Evolutionary conservation across 768 basidiomycete genomes (phyloP), one percentile per base, ranked within the genome.

Genomic region (Sutorius australiensis): DNA sequence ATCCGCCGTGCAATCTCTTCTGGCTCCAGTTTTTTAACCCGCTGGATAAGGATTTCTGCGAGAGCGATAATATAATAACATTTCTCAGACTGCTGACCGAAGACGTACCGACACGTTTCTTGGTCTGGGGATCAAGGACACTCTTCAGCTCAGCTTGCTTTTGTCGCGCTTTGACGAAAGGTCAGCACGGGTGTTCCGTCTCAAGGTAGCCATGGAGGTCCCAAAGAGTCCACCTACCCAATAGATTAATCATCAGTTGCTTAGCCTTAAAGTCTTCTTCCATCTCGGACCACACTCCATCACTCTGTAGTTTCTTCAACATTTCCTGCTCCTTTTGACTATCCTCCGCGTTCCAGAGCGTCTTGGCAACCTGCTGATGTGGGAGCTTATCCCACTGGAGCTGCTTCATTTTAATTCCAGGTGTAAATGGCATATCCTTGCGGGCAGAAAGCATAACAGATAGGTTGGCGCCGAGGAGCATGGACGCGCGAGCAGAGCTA

Each of bases 361-460:
- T 98, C 66, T 87, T 88, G 1, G 76, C 76, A 32, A 92, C 85
- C 61, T 90, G 86, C 58, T 89, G 86, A 52, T 92, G 92, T 21
- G 90, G 85, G n/a, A 99, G 78, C 64, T 98, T 98, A 67, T 98
- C 95, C 95, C 95, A 99, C 66, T 98, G 95, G 50, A 99, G 75
- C 67, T 98, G 94, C 67, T 98, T 98, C 89, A 98, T 93, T 78
- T 94, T 93, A 33, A 83, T 89, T 54, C 80, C 85, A 2, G 95
- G 90, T 31, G 89, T 86, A 39, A 93, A 79, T 3, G 83, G 78
- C 65, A 97, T 81, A 63, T 92, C 91, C 70, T 98, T 98, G 45
- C 92, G 87, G 41, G 78, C 76, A 44, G 78, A 77, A 17, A 84
- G 66, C 57, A 86, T 69, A 30, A 76, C 75, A 57, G 75, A 78